Percentiles rank a stretch among this genome's conserved stretches.
Evolutionary conservation across 805 yeast genomes (phyloP).

Genomic region (Komagataella mondaviorum): DNA sequence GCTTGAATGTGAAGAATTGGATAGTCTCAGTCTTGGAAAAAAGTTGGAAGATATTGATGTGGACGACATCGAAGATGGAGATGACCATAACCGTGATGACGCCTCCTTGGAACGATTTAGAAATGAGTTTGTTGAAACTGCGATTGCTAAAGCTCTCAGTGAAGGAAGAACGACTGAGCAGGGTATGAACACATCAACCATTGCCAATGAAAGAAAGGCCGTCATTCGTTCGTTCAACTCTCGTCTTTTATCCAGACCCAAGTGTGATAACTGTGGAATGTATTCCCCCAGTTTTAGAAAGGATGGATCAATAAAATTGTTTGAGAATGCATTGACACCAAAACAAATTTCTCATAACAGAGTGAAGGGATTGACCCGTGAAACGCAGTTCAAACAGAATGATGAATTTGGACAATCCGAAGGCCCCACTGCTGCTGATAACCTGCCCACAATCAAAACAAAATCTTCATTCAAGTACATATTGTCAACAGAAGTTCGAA

Average conservation of each 20-base stretch:
- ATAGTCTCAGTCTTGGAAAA: conserved; percentile 34
- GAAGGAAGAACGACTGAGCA: conserved; percentile 56
- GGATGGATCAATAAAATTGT: conserved; percentile 87
- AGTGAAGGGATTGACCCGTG: conserved; percentile 66
- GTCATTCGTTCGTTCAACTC: conserved; percentile 63
- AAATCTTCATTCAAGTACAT: conserved; percentile 75
- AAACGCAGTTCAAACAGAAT: conserved; percentile 45
- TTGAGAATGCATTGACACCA: conserved; percentile 75
- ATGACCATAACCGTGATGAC: conserved; percentile 23
- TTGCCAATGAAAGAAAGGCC: conserved; percentile 74
- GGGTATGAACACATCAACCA: conserved; percentile 75
- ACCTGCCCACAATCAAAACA: conserved; percentile 39
- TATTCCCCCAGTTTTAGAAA: conserved; percentile 88
- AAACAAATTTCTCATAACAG: conserved; percentile 74
- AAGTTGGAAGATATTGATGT: conserved; percentile 34
- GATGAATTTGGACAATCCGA: conserved; percentile 8
- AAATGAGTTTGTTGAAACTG: conserved; percentile 53
- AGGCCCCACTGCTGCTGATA: conserved; percentile 11
- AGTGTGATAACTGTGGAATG: conserved; percentile 95
- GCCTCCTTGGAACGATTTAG: conserved; percentile 34
- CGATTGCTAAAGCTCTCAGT: conserved; percentile 59
- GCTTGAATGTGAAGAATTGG: conserved; percentile 64
- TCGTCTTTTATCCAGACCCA: conserved; percentile 59
- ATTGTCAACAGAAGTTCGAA: conserved; percentile 76
- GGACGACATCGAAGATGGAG: conserved; percentile 26